Percentiles rank a stretch among this genome's conserved stretches.
Evolutionary conservation across 2,329 filamentous ascomycete genomes (phyloP).

Genomic region (Alternaria viburni): DNA sequence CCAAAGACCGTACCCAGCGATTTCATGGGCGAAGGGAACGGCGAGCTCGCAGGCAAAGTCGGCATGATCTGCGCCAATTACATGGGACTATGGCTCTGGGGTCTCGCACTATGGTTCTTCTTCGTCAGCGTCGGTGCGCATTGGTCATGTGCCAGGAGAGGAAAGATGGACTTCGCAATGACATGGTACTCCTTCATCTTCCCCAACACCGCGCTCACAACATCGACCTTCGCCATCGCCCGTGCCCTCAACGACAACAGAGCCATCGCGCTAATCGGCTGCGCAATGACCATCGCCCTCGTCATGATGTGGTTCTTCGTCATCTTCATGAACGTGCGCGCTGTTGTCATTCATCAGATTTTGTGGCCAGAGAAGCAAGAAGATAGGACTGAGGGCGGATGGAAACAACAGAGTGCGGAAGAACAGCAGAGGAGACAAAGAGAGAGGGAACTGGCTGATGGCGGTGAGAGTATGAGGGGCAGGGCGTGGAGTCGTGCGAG

Average conservation of each 20-base stretch:
- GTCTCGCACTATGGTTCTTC: constrained; percentile 83
- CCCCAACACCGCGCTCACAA: constrained; percentile 76
- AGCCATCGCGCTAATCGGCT: constrained; percentile 71
- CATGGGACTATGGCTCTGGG: constrained; percentile 80
- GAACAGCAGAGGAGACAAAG: constrained; percentile 32
- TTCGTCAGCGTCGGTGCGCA: constrained; percentile 78
- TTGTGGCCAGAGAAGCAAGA: constrained; percentile 77
- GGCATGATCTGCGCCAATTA: constrained; percentile 65
- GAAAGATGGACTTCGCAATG: constrained; percentile 77
- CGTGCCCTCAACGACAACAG: constrained; percentile 54
- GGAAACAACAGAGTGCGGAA: constrained; percentile 47
- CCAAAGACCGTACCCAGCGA: constrained; percentile 56
- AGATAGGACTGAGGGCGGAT: constrained; percentile 67
- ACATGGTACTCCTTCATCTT: constrained; percentile 86
- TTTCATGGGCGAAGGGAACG: constrained; percentile 63
- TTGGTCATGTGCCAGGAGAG: constrained; percentile 67
- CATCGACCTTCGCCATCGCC: constrained; percentile 75
- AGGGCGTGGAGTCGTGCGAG: constrained; percentile 29
- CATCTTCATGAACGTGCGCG: constrained; percentile 71
- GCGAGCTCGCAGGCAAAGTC: constrained; percentile 61
- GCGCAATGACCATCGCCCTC: constrained; percentile 69
- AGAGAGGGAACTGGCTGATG: constrained; percentile 21
- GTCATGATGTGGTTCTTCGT: constrained; percentile 73
- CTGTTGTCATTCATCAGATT: constrained; percentile 70
- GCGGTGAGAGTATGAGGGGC: constrained; percentile 23